A percentile compares a stretch with the other conserved stretches of the same genome.
Conservation (phyloP, 2,329 filamentous ascomycete genomes). For the Botrytis elliptica region DNA sequence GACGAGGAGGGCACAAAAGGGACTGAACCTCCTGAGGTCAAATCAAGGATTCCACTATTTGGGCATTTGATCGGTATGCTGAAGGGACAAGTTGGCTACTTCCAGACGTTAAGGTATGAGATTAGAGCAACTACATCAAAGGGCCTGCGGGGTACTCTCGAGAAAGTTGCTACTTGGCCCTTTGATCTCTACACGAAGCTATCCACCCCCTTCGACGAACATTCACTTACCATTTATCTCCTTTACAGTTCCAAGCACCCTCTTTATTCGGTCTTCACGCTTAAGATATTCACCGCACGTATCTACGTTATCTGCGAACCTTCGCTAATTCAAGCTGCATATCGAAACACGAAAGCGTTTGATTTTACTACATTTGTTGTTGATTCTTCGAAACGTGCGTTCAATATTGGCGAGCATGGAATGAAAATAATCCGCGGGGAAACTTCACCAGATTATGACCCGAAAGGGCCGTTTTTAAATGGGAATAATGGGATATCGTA, state of each 20-base stretch:
- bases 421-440: slow-evolving; percentile 38
- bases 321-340: slow-evolving; percentile 42
- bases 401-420: slow-evolving; percentile 41
- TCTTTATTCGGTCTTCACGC: slow-evolving; percentile 43
- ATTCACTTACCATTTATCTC: slow-evolving; percentile 26
- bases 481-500: slow-evolving; percentile 39
- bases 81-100: slow-evolving; percentile 41
- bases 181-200: background rate
- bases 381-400: slow-evolving; percentile 42
- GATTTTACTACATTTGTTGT: slow-evolving; percentile 46
- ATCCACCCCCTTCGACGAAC: background rate
- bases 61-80: slow-evolving; percentile 49
- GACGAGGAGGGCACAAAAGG: background rate
- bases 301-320: slow-evolving; percentile 49
- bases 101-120: slow-evolving; percentile 42
- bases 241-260: slow-evolving; percentile 27
- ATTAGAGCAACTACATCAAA: background rate
- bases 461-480: slow-evolving; percentile 29
- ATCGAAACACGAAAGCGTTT: slow-evolving; percentile 44
- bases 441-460: slow-evolving; percentile 34
- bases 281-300: slow-evolving; percentile 46
- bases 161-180: background rate
- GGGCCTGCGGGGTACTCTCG: background rate
- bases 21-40: slow-evolving; percentile 45
- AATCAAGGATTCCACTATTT: slow-evolving; percentile 45